Evolutionary conservation across 208 protist genomes (phyloP).

Genomic region (Tritrichomonas musculus): DNA sequence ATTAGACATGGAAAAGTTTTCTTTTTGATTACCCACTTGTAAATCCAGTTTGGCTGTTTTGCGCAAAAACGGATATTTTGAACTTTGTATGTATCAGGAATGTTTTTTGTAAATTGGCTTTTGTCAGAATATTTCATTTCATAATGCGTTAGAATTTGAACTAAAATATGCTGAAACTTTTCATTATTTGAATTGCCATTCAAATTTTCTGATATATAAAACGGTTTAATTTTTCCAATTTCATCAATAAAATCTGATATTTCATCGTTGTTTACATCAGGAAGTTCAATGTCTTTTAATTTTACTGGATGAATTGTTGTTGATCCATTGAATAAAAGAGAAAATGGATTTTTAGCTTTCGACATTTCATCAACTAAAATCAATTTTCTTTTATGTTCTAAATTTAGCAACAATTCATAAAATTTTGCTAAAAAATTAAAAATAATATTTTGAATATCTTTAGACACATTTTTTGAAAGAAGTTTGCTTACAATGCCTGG

Average conservation of each 20-base stretch:
- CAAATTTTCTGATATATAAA: no score
- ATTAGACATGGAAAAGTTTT: background rate
- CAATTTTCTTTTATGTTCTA: background rate
- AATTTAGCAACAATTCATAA: no score
- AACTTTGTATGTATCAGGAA: background rate
- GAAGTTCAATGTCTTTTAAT: no score
- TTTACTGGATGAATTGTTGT: background rate
- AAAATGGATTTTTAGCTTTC: background rate
- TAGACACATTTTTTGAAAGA: background rate
- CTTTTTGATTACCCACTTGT: background rate
- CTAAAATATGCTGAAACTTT: no score
- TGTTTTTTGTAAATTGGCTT: no score
- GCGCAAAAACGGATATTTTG: background rate
- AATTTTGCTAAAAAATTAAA: background rate
- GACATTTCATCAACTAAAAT: background rate
- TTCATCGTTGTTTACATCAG: no score
- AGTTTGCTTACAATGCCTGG: background rate
- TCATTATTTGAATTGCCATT: no score
- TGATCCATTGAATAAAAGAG: background rate
- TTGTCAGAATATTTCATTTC: no score
- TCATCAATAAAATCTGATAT: no score
- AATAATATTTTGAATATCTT: background rate
- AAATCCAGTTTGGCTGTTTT: background rate
- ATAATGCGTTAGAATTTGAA: no score
- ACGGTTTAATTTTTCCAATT: no score